phyloP scores from a whole-genome alignment of 2,329 filamentous ascomycete genomes.

The Ophiostoma novo-ulmi region DNA sequence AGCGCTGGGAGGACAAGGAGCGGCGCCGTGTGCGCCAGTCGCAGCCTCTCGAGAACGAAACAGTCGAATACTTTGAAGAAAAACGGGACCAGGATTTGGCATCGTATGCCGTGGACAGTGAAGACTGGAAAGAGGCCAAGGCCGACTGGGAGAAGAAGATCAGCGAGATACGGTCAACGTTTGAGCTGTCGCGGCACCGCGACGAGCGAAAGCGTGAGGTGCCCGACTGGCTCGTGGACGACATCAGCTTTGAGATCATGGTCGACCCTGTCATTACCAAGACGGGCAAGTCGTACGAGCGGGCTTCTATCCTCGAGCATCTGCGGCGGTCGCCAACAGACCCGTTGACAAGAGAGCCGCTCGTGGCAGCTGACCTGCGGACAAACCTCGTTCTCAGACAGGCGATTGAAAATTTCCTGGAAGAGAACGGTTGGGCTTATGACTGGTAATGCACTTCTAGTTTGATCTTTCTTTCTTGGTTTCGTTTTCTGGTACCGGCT shows the following conservation, averaged over 20 bases:
- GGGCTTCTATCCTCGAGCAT: slow-evolving; percentile 79
- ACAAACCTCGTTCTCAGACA: slow-evolving; percentile 77
- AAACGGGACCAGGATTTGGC: slow-evolving; percentile 40
- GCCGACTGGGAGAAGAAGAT: slow-evolving; percentile 47
- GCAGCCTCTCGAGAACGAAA: slow-evolving; percentile 54
- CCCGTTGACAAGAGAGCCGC: slow-evolving; percentile 74
- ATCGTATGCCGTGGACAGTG: slow-evolving; percentile 41
- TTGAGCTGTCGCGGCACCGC: slow-evolving; percentile 47
- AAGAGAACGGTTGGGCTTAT: slow-evolving; percentile 84
- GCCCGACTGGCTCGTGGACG: slow-evolving; percentile 72
- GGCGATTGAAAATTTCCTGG: slow-evolving; percentile 66
- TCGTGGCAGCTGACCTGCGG: slow-evolving; percentile 64
- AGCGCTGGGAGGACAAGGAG: slow-evolving; percentile 75
- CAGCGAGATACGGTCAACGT: slow-evolving; percentile 42
- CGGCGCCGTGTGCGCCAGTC: slow-evolving; percentile 52
- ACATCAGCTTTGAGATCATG: slow-evolving; percentile 70
- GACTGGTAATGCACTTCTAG: slow-evolving; percentile 60
- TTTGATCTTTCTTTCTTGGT: neutral
- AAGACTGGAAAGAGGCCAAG: slow-evolving; percentile 41
- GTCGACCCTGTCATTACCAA: slow-evolving; percentile 70
- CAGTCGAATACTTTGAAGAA: slow-evolving; percentile 48
- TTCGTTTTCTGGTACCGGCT: neutral
- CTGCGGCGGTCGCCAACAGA: slow-evolving; percentile 70
- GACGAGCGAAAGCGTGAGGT: slow-evolving; percentile 52
- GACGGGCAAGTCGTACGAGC: slow-evolving; percentile 85